phyloP scores from a whole-genome alignment of 2,329 filamentous ascomycete genomes.

The Phialophora expanda region DNA sequence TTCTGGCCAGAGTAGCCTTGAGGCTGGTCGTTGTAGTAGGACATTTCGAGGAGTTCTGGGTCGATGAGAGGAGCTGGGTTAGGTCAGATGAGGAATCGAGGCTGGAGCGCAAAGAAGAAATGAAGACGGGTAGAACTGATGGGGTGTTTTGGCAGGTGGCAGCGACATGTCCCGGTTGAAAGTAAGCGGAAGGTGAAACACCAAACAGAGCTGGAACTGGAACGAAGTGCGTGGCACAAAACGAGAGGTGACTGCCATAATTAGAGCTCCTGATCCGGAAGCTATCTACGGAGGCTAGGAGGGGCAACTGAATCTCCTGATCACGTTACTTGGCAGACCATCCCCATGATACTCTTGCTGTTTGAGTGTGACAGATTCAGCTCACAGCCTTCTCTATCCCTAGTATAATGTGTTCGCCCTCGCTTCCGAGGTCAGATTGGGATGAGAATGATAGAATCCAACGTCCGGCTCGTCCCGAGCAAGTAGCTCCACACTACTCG shows the following conservation, averaged over 20 bases:
- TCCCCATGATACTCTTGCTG: background rate
- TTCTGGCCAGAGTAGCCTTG: slow-evolving; percentile 13
- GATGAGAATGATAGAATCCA: background rate
- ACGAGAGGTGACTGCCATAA: background rate
- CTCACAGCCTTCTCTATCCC: background rate
- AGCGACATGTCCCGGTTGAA: background rate
- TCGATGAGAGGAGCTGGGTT: background rate
- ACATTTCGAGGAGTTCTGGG: slow-evolving; percentile 16
- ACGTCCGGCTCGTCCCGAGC: slow-evolving; percentile 14
- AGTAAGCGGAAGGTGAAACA: background rate
- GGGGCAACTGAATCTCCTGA: background rate
- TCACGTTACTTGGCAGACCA: background rate
- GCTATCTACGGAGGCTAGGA: background rate
- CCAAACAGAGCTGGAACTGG: background rate
- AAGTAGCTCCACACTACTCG: background rate
- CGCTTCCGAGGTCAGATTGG: background rate
- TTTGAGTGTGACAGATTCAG: background rate
- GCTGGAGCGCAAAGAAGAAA: background rate
- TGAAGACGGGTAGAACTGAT: background rate
- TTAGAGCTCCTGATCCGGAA: background rate
- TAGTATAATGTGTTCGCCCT: background rate
- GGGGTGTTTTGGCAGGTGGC: no score
- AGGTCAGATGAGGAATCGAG: background rate
- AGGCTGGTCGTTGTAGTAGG: slow-evolving; percentile 24
- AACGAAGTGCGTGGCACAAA: slow-evolving; percentile 12